Base-by-base conservation (phyloP, 805 yeast species). In the Wickerhamiella sergipiensis region DNA sequence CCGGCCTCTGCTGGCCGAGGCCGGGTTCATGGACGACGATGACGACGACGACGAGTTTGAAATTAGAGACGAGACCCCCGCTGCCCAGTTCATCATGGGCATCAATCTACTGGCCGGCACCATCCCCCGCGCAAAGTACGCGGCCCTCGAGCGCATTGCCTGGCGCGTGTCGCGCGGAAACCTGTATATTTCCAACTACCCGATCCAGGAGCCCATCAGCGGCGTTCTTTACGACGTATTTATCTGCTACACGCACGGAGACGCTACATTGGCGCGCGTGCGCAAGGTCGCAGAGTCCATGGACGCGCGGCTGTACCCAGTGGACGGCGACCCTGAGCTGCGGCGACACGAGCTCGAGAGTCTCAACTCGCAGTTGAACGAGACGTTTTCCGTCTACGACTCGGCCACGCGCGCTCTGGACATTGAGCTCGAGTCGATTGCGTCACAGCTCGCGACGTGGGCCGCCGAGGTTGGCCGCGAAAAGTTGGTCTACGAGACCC, bases 141-240 rank as follows among this genome's bases (percentile, higher is more conserved):
- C 73, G 17, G 71, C 82, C 1, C 71, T 92, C 53, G 90, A 89
- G 64, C 83, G 80, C 57, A 86, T 92, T 52, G 71, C 92, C 46
- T 92, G 96, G 95, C 78, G 99, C 69, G 80, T 85, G 10, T 74
- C 92, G 53, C 80, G 98, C 66, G 98, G 98, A 63, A 92, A 92
- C 65, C 71, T 92, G 56, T 85, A 76, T 63, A 79, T 89, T 67
- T 80, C 82, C 57, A 77, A 83, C 56, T 76, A 77, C 47, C 89
- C 86, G 55, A 77, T 88, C 50, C 77, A 77, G 2, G 83, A 82
- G 58, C 75, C 79, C 22, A 67, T 85, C 45, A 75, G 75, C 43
- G 73, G 74, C 23, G 71, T 67, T 45, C 77, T 81, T 10, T 81
- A 77, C 54, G 87, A 84, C 63, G 83, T 88, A 45, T 89, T 92